A percentile compares a stretch with the other conserved stretches of the same genome.
phyloP scores from a whole-genome alignment of 2,329 filamentous ascomycete genomes.

The Tolypocladium nubicola region DNA sequence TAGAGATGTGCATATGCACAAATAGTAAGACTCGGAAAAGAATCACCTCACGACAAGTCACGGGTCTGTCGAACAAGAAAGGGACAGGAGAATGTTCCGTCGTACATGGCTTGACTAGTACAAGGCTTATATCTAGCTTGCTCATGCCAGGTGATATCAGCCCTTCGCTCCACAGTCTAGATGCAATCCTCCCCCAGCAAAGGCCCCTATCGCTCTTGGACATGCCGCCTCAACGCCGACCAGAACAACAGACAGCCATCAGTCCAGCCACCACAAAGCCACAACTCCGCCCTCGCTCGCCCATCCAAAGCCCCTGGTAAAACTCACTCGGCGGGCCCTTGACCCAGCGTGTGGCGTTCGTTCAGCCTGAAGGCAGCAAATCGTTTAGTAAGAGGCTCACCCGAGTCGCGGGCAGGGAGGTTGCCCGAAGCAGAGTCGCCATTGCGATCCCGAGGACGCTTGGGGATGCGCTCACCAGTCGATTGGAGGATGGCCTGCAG shows the following conservation, averaged over 20 bases:
- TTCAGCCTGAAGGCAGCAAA: conserved; percentile 57
- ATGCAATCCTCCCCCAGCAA: not conserved
- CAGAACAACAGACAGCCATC: not conserved
- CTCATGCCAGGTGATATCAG: not conserved
- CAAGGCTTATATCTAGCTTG: too few species aligned
- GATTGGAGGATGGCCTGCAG: conserved; percentile 87
- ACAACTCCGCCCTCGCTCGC: too few species aligned
- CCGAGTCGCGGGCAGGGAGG: conserved; percentile 22
- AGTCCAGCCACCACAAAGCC: not conserved
- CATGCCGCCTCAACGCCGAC: not conserved
- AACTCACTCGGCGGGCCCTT: not conserved
- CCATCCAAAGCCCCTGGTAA: not conserved
- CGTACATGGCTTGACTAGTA: too few species aligned
- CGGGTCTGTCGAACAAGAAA: too few species aligned
- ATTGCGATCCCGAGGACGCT: conserved; percentile 45
- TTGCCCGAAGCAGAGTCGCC: conserved; percentile 14
- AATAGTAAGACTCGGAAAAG: too few species aligned
- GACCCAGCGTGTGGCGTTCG: conserved; percentile 16
- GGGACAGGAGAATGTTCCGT: too few species aligned
- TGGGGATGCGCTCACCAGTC: conserved; percentile 92
- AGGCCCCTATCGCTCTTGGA: not conserved
- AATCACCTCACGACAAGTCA: too few species aligned
- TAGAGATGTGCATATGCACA: too few species aligned
- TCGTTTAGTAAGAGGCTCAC: conserved; percentile 53
- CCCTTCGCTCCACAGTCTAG: not conserved